Evolutionary conservation across 176 grass and related monocot genomes (phyloP).

Genomic region (Tuctoria greenei): DNA sequence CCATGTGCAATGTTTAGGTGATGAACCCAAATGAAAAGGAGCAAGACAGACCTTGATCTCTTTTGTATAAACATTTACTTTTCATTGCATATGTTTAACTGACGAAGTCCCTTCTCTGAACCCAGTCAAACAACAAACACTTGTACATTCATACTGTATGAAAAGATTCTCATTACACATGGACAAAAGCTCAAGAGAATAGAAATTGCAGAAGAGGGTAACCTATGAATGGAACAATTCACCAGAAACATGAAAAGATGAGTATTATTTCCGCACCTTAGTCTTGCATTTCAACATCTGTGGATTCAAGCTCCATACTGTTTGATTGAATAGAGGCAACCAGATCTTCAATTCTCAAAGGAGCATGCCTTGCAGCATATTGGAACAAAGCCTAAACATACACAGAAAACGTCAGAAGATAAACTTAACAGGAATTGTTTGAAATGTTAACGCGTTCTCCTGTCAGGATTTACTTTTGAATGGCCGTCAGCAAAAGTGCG

Average conservation of each 20-base stretch:
- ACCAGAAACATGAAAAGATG: not conserved
- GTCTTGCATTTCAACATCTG: conserved; percentile 82
- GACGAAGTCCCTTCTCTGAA: not conserved
- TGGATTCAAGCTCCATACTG: conserved; percentile 46
- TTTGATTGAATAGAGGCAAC: conserved; percentile 58
- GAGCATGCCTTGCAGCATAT: conserved; percentile 73
- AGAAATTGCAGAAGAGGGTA: conserved; percentile 1
- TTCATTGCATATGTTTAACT: not conserved
- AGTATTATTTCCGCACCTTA: conserved; percentile 27
- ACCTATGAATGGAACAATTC: not conserved
- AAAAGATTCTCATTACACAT: conserved; percentile 7
- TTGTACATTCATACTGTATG: not conserved
- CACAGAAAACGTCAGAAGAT: not conserved
- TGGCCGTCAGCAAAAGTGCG: conserved; percentile 85
- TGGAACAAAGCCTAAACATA: conserved; percentile 82
- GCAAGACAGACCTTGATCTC: conserved; percentile 23
- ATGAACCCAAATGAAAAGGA: not conserved
- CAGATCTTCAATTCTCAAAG: conserved; percentile 82
- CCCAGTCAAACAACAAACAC: conserved; percentile 2
- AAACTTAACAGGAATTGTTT: conserved; percentile 14
- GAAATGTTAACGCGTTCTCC: conserved; percentile 12
- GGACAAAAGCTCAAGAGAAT: not conserved
- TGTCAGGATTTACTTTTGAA: conserved; percentile 71
- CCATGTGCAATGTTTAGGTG: not conserved
- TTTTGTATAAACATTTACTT: not conserved